Evolutionary conservation across 2,329 filamentous ascomycete genomes (phyloP).

Genomic region (Aspergillus tanneri): DNA sequence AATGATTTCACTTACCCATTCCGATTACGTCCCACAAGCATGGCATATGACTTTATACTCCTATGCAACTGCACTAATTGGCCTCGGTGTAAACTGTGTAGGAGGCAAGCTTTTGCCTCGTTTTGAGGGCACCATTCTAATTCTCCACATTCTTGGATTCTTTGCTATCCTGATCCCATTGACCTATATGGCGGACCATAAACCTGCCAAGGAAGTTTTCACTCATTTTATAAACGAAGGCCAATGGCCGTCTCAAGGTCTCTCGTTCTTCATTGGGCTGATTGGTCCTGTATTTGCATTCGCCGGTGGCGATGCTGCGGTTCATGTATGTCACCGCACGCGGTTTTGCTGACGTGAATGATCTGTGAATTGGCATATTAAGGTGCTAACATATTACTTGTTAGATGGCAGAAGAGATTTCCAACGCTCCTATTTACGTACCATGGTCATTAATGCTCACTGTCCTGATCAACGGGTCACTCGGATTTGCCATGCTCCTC

Average conservation of each 20-base stretch:
- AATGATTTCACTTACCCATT: too few relatives aligned
- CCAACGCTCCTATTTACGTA: slow-evolving; percentile 36
- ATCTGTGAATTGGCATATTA: too few relatives aligned
- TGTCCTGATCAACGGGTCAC: slow-evolving; percentile 35
- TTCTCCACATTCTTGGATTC: slow-evolving; percentile 53
- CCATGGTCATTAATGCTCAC: slow-evolving; percentile 38
- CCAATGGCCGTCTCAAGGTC: slow-evolving; percentile 20
- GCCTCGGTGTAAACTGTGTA: slow-evolving; percentile 44
- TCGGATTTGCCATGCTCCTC: slow-evolving; percentile 39
- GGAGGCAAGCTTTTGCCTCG: slow-evolving; percentile 44
- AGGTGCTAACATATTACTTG: background rate
- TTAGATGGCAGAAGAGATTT: slow-evolving; percentile 42
- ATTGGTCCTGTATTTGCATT: slow-evolving; percentile 24
- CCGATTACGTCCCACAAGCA: slow-evolving; percentile 36
- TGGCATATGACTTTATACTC: slow-evolving; percentile 53
- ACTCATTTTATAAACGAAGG: slow-evolving; percentile 23
- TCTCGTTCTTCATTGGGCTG: slow-evolving; percentile 28
- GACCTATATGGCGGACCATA: slow-evolving; percentile 41
- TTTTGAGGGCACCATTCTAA: slow-evolving; percentile 50
- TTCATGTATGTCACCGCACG: slow-evolving; percentile 24
- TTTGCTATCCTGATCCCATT: slow-evolving; percentile 53
- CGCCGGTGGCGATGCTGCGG: slow-evolving; percentile 24
- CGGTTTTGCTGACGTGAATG: too few relatives aligned
- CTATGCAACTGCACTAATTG: slow-evolving; percentile 45
- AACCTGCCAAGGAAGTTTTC: slow-evolving; percentile 24